phyloP scores from a whole-genome alignment of 768 basidiomycete species.

The Tylopilus sp. region DNA sequence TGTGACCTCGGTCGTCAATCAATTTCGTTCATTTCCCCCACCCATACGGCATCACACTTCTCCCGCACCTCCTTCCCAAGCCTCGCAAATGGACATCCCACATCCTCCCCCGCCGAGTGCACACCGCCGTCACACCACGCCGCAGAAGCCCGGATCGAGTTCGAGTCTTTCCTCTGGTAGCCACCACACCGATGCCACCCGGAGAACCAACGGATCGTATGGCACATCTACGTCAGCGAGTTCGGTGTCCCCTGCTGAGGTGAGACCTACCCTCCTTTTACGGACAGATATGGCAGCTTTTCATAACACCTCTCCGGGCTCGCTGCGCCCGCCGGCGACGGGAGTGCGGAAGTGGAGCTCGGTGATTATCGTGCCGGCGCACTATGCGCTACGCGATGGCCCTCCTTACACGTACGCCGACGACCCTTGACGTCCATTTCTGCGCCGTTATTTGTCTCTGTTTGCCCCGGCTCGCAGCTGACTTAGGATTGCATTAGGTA shows the following conservation, averaged over 20 bases:
- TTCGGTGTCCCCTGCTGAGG: constrained; percentile 23
- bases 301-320: constrained; percentile 18
- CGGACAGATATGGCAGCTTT: constrained; percentile 8
- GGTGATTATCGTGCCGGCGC: constrained; percentile 22
- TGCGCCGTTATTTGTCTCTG: constrained; percentile 13
- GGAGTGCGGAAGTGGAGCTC: constrained; percentile 13
- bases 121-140: constrained; percentile 9
- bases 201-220: constrained; percentile 21
- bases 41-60: constrained; percentile 21
- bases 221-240: constrained; percentile 23
- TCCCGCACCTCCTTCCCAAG: constrained; percentile 18
- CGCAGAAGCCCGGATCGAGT: constrained; percentile 27
- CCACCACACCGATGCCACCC: constrained; percentile 28
- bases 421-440: not conserved
- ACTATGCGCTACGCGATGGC: not conserved
- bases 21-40: constrained; percentile 29
- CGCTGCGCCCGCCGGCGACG: constrained; percentile 11
- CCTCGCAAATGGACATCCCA: constrained; percentile 3
- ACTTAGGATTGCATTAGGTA: constrained; percentile 25
- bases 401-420: not conserved
- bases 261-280: constrained; percentile 13
- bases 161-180: constrained; percentile 21
- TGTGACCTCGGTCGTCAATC: constrained; percentile 32
- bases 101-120: constrained; percentile 3
- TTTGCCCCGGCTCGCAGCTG: constrained; percentile 1